Base-by-base conservation (phyloP, 2,329 filamentous ascomycete genomes). In the Cryphonectria japonica region DNA sequence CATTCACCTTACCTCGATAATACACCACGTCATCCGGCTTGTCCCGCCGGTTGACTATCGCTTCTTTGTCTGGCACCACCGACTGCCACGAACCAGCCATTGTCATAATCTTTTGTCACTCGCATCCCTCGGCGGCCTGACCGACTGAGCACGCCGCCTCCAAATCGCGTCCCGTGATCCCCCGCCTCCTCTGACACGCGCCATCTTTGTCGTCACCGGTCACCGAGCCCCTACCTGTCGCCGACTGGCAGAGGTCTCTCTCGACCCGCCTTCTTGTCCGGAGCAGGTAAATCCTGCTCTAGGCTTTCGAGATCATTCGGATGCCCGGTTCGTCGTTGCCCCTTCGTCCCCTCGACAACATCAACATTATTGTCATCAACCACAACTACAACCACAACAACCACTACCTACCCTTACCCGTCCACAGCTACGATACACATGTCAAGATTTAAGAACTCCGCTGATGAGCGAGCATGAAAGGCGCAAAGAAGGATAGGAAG, bases 401-500 rank as follows among this genome's bases (percentile, higher is more conserved):
- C 69, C 60, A 37, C 57, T 54, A 34, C 69, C 43, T 43, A n/a
- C n/a, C 43, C 26, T 54, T 43, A 8, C 54, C 57, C 63, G 50
- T 69, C 61, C 46, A n/a, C 67, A 43, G 50, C 64, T 29, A 60
- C 39, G 43, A 63, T 52, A 66, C 68, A 57, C 60, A 62, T 69
- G 67, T 34, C 9, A 43, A 60, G 46, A 22, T 66, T 57, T 52
- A 66, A 71, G 69, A 43, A 54, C 66, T 63, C 43, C 32, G 71
- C 71, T 72, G 69, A 72, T 63, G n/a, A 32, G 41, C 37, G 72
- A 74, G 69, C 67, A 72, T 76, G 74, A 75, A 71, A 84, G 82
- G 78, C 78, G 80, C 80, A 71, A 86, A 86, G 82, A 87, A 86
- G 79, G 81, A 85, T 76, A 85, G 81, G 79, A 88, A 86, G 81